phyloP scores from a whole-genome alignment of 495 filamentous ascomycete species.

The Copromyces sp. region DNA sequence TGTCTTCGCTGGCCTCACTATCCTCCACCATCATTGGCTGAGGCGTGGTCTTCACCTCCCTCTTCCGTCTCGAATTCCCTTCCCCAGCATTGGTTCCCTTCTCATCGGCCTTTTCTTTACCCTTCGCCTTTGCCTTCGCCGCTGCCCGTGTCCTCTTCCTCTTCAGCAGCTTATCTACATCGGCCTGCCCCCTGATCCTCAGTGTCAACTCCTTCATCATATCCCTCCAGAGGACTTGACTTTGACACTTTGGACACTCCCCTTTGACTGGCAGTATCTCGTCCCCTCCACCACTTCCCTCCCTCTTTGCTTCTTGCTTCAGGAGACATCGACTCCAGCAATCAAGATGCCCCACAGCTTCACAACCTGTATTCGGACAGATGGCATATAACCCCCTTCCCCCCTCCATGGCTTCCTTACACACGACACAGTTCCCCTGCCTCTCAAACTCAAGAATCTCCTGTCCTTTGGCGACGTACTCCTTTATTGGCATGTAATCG shows the following conservation, averaged over 20 bases:
- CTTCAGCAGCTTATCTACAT: slow-evolving; percentile 54
- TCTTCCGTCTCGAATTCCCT: not conserved
- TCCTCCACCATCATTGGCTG: not conserved
- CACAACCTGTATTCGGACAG: slow-evolving; percentile 59
- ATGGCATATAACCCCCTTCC: slow-evolving; percentile 49
- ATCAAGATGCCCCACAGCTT: slow-evolving; percentile 57
- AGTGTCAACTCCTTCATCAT: slow-evolving; percentile 76
- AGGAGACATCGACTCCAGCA: slow-evolving; percentile 68
- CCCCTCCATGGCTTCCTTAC: slow-evolving; percentile 38
- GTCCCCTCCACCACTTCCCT: slow-evolving; percentile 18
- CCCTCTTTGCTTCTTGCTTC: slow-evolving; percentile 9
- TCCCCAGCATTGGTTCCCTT: not conserved
- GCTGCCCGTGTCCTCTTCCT: slow-evolving; percentile 29
- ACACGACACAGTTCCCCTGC: slow-evolving; percentile 54
- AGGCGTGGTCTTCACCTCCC: not conserved
- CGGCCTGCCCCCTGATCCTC: slow-evolving; percentile 54
- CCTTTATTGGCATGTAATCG: slow-evolving; percentile 54
- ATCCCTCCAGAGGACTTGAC: slow-evolving; percentile 56
- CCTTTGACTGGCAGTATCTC: slow-evolving; percentile 59
- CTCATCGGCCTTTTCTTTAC: not conserved
- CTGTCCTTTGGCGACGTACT: slow-evolving; percentile 61
- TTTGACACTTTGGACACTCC: slow-evolving; percentile 60
- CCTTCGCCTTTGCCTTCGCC: slow-evolving; percentile 8
- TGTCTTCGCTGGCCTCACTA: not conserved
- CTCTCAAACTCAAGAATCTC: slow-evolving; percentile 51